Conservation (phyloP, 208 protist species). For the Angomonas ambiguus region DNA sequence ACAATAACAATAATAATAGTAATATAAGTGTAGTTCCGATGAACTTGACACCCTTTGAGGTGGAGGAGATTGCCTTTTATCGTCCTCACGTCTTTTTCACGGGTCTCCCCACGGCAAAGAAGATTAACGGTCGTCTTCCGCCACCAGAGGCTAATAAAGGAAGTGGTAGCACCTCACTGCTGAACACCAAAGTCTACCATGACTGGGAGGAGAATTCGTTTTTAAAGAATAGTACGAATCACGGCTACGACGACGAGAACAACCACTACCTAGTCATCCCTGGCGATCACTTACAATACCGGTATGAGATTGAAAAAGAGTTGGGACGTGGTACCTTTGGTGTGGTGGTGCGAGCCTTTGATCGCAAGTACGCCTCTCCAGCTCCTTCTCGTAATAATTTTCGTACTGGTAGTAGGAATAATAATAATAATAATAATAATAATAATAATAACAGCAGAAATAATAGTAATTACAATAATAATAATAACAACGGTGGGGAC, state of each 20-base stretch:
- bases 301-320: conserved; percentile 80
- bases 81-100: conserved; percentile 61
- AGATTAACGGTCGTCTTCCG: conserved; percentile 43
- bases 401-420: conserved; percentile 5
- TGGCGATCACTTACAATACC: conserved; percentile 93
- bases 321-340: conserved; percentile 89
- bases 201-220: not conserved
- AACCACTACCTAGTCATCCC: conserved; percentile 89
- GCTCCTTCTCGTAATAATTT: not conserved
- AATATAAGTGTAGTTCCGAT: conserved; percentile 22
- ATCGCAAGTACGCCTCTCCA: conserved; percentile 37
- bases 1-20: conserved; percentile 2
- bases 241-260: conserved; percentile 93
- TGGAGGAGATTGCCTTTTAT: conserved; percentile 59
- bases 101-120: conserved; percentile 45
- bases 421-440: not conserved
- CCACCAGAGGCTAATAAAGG: conserved; percentile 7
- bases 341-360: conserved; percentile 76
- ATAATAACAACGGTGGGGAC: not conserved
- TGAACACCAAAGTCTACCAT: not conserved
- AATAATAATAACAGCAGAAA: no score
- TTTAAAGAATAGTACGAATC: conserved; percentile 31
- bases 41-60: no score
- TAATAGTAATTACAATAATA: no score
- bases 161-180: no score